phyloP scores from a whole-genome alignment of 352 stramenopile genomes.

The Globisporangium yorkense region DNA sequence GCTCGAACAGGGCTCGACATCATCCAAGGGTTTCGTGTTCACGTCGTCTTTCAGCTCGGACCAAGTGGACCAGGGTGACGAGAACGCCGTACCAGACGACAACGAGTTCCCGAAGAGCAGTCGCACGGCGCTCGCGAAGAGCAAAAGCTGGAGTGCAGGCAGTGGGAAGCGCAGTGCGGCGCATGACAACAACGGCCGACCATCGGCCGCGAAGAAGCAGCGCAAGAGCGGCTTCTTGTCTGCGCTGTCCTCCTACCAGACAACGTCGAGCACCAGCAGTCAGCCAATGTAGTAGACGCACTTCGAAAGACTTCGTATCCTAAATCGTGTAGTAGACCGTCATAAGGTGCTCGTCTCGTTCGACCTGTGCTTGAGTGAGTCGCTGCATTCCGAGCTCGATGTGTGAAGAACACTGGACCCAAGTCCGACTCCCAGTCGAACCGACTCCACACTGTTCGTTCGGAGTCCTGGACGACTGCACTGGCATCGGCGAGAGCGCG shows the following conservation, averaged over 20 bases:
- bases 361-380: too few species aligned
- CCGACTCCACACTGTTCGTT: too few species aligned
- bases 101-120: constrained; percentile 13
- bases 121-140: constrained; percentile 30
- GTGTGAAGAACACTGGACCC: too few species aligned
- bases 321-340: too few species aligned
- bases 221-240: constrained; percentile 57
- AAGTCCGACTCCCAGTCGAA: too few species aligned
- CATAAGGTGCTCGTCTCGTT: too few species aligned
- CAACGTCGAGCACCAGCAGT: constrained; percentile 23
- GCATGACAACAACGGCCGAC: not conserved
- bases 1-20: constrained; percentile 13
- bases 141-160: constrained; percentile 41
- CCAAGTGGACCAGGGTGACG: constrained; percentile 28
- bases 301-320: too few species aligned
- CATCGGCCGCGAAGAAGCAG: constrained; percentile 24
- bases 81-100: constrained; percentile 24
- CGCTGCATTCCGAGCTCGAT: too few species aligned
- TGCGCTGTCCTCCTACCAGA: constrained; percentile 56
- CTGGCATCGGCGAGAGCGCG: too few species aligned
- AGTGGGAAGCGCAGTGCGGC: constrained; percentile 10
- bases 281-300: constrained; percentile 17
- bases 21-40: constrained; percentile 74
- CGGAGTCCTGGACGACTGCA: too few species aligned
- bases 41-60: constrained; percentile 59